Conservation (phyloP, 306 rosid species). For the Acacia acuminata region DNA sequence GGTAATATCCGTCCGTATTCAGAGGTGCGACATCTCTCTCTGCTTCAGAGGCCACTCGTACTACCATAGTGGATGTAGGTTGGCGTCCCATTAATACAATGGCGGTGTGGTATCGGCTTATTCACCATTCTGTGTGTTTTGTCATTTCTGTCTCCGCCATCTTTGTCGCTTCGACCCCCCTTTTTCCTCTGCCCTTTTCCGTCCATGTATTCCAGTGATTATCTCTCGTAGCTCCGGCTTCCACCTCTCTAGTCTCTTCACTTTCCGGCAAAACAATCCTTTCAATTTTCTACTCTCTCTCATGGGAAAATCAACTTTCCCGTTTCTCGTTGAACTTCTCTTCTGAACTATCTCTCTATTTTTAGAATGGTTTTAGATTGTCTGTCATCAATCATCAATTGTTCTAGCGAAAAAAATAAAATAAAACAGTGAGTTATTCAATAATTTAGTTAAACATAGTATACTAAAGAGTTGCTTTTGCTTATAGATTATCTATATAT, state of each 20-base stretch:
- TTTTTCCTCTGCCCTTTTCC: constrained; percentile 22
- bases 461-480: too few relatives aligned
- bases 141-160: constrained; percentile 50
- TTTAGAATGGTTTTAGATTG: too few relatives aligned
- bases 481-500: too few relatives aligned
- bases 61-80: too few relatives aligned
- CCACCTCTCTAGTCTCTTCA: too few relatives aligned
- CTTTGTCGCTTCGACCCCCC: constrained; percentile 35
- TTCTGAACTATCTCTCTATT: too few relatives aligned
- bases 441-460: too few relatives aligned
- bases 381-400: too few relatives aligned
- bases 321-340: background rate
- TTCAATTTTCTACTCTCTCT: background rate
- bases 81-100: too few relatives aligned
- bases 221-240: background rate
- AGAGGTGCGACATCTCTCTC: background rate
- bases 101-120: constrained; percentile 21
- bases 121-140: constrained; percentile 35
- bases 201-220: background rate
- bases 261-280: constrained; percentile 23
- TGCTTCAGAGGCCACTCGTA: too few relatives aligned
- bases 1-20: background rate
- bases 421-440: too few relatives aligned
- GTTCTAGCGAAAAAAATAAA: too few relatives aligned
- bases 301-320: background rate